phyloP scores from a whole-genome alignment of 1,139 yeast species.

The Sugiyamaella paludigena region DNA sequence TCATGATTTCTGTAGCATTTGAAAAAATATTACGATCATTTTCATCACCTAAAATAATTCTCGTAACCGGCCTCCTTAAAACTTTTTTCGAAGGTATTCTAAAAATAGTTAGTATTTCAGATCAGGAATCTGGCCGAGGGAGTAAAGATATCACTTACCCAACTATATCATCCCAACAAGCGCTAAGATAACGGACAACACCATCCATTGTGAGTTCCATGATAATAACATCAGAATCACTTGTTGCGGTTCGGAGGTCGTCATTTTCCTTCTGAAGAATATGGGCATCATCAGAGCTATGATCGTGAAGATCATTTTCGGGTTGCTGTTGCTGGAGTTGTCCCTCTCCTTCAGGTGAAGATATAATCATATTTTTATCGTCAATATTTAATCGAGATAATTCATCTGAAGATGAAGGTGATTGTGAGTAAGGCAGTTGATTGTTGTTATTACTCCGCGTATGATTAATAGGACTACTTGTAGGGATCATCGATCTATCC shows the following conservation, averaged over 20 bases:
- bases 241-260: conserved; percentile 48
- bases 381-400: too few relatives aligned
- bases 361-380: too few relatives aligned
- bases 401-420: too few relatives aligned
- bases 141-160: conserved; percentile 28
- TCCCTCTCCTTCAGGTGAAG: too few relatives aligned
- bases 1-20: conserved; percentile 70
- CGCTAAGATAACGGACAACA: conserved; percentile 67
- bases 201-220: conserved; percentile 83
- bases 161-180: conserved; percentile 72
- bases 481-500: too few relatives aligned
- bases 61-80: conserved; percentile 57
- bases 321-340: too few relatives aligned
- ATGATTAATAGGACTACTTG: too few relatives aligned
- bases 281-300: conserved; percentile 9
- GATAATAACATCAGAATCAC: conserved; percentile 74
- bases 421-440: too few relatives aligned
- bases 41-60: conserved; percentile 63
- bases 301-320: background rate
- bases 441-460: too few relatives aligned
- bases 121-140: too few relatives aligned
- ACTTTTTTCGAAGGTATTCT: conserved; percentile 63
- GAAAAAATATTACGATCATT: conserved; percentile 67
- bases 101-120: conserved; percentile 16
- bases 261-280: conserved; percentile 27